phyloP scores from a whole-genome alignment of 2,329 filamentous ascomycete species.

The Nothophaeocryptopus gaeumannii region DNA sequence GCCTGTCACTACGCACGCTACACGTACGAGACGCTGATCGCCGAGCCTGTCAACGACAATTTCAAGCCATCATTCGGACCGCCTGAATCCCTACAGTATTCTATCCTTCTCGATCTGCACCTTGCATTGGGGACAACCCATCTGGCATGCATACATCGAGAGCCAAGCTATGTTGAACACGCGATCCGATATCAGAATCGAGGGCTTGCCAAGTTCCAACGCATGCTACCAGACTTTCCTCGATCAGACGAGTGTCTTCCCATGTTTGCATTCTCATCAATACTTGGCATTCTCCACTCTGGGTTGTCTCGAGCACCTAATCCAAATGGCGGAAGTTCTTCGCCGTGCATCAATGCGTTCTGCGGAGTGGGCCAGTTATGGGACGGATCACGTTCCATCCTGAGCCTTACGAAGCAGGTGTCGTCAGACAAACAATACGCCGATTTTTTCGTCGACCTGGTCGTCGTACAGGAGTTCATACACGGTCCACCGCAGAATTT shows the following conservation, averaged over 20 bases:
- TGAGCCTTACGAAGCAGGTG: background rate
- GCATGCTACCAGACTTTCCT: background rate
- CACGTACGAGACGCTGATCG: conserved; percentile 10
- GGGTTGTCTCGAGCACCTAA: background rate
- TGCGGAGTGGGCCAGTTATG: background rate
- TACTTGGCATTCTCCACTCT: conserved; percentile 1
- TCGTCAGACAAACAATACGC: background rate
- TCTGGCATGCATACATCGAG: conserved; percentile 6
- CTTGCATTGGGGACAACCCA: conserved; percentile 7
- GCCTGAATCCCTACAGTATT: conserved; percentile 3
- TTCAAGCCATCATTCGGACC: conserved; percentile 6
- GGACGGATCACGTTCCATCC: conserved; percentile 1
- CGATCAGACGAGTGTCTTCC: conserved; percentile 2
- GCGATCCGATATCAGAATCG: conserved; percentile 12
- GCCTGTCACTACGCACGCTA: conserved; percentile 9
- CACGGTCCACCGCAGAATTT: background rate
- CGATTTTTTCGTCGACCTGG: background rate
- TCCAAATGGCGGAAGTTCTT: background rate
- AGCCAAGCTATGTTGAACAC: background rate
- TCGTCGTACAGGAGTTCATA: background rate
- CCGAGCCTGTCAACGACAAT: conserved; percentile 3
- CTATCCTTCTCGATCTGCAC: conserved; percentile 11
- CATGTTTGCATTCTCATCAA: conserved; percentile 9
- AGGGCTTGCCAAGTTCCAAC: conserved; percentile 4
- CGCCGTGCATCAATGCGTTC: background rate